Conservation (phyloP, 495 filamentous ascomycete genomes). For the Rhizodiscina lignyota region DNA sequence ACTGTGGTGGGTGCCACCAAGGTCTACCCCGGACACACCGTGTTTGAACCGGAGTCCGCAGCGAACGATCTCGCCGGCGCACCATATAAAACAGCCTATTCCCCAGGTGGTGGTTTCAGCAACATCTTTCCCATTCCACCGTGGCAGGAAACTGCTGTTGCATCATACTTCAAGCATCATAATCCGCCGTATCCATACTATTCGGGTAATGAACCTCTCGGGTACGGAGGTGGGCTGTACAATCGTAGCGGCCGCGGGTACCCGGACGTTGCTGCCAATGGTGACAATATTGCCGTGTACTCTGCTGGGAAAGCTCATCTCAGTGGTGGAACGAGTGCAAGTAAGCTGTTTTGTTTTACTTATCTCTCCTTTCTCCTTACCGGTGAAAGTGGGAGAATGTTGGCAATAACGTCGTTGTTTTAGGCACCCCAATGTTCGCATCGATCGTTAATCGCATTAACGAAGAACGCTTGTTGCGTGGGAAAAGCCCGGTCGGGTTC, state of each 20-base stretch:
- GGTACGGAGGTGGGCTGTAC: constrained; percentile 18
- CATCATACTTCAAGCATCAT: constrained; percentile 15
- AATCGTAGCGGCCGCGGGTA: constrained; percentile 44
- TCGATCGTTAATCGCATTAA: constrained; percentile 46
- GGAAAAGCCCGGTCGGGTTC: constrained; percentile 41
- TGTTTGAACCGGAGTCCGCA: constrained; percentile 22
- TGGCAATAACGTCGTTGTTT: too few relatives aligned
- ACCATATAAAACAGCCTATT: too few relatives aligned
- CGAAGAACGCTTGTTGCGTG: constrained; percentile 37
- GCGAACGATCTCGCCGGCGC: too few relatives aligned
- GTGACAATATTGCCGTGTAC: constrained; percentile 31
- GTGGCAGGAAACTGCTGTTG: constrained; percentile 21
- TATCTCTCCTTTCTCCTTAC: too few relatives aligned
- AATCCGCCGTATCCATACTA: constrained; percentile 14
- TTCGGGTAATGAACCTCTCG: constrained; percentile 3
- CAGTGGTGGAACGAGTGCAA: constrained; percentile 7
- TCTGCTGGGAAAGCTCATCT: neutral
- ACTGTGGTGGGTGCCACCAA: constrained; percentile 22
- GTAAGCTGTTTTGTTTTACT: too few relatives aligned
- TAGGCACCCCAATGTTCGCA: constrained; percentile 11
- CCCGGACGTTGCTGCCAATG: constrained; percentile 55
- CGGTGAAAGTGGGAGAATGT: too few relatives aligned
- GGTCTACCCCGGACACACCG: constrained; percentile 16
- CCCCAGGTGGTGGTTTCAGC: constrained; percentile 32
- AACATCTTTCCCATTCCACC: constrained; percentile 24